Evolutionary conservation across 352 stramenopile species (phyloP).

Genomic region (Lagenidium giganteum): DNA sequence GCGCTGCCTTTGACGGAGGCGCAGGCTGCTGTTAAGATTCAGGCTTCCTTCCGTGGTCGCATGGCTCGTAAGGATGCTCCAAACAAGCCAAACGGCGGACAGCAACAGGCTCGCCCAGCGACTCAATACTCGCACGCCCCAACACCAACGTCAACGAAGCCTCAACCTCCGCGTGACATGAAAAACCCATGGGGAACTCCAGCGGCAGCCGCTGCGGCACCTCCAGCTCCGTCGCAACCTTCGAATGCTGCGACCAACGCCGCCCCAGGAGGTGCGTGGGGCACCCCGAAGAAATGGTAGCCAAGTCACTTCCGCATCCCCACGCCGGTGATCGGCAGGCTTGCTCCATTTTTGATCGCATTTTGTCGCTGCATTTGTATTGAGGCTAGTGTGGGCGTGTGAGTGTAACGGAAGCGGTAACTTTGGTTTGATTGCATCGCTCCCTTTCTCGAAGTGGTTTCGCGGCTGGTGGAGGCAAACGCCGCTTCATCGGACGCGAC

Average conservation of each 20-base stretch:
- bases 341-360: no score
- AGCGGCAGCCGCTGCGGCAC: background rate
- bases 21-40: conserved; percentile 74
- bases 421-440: background rate
- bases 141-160: conserved; percentile 6
- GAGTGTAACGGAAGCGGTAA: no score
- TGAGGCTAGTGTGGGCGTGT: no score
- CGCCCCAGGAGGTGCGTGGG: conserved; percentile 37
- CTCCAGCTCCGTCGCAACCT: conserved; percentile 3
- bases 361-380: no score
- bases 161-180: no score
- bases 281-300: conserved; percentile 63
- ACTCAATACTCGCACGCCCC: conserved; percentile 10
- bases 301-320: background rate
- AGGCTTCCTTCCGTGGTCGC: conserved; percentile 52
- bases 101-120: conserved; percentile 1
- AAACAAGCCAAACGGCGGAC: background rate
- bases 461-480: no score
- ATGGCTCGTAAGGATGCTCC: conserved; percentile 24
- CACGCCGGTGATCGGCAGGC: no score
- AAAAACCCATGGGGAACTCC: background rate
- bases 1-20: conserved; percentile 61
- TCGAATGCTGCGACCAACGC: conserved; percentile 4
- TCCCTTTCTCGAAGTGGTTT: no score
- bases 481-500: no score